Conservation (phyloP, 768 basidiomycete species). For the Symmetrospora coprosmae region DNA sequence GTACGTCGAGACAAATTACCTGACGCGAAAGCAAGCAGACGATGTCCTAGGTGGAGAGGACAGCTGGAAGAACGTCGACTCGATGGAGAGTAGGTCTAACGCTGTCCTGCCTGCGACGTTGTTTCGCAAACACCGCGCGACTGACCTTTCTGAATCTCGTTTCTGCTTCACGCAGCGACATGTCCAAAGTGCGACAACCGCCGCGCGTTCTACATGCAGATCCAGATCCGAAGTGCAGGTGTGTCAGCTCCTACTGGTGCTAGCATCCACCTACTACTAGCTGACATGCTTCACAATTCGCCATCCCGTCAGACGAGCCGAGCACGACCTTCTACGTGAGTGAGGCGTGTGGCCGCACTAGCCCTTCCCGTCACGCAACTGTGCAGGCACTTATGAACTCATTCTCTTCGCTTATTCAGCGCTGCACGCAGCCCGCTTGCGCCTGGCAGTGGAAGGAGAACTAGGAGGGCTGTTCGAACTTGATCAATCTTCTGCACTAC, state of each 20-base stretch:
- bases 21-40: conserved; percentile 81
- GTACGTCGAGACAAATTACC: conserved; percentile 76
- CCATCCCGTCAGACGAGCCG: conserved; percentile 31
- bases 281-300: neutral
- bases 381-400: neutral
- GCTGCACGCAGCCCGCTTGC: conserved; percentile 5
- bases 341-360: neutral
- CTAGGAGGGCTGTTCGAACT: neutral
- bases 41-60: conserved; percentile 61
- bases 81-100: conserved; percentile 23
- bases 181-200: conserved; percentile 69
- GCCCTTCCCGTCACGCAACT: too few species aligned
- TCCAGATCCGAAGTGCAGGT: conserved; percentile 91
- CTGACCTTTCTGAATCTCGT: neutral
- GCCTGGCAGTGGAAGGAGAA: conserved; percentile 24
- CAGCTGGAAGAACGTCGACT: conserved; percentile 26
- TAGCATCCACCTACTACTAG: neutral
- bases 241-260: too few species aligned
- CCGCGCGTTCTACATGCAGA: conserved; percentile 82
- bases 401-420: neutral
- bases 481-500: too few species aligned
- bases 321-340: conserved; percentile 34
- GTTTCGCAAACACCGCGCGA: neutral
- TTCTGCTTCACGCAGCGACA: conserved; percentile 39
- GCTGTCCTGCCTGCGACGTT: neutral